Conservation (phyloP, 768 basidiomycete species). For the Hydnomerulius pinastri region DNA sequence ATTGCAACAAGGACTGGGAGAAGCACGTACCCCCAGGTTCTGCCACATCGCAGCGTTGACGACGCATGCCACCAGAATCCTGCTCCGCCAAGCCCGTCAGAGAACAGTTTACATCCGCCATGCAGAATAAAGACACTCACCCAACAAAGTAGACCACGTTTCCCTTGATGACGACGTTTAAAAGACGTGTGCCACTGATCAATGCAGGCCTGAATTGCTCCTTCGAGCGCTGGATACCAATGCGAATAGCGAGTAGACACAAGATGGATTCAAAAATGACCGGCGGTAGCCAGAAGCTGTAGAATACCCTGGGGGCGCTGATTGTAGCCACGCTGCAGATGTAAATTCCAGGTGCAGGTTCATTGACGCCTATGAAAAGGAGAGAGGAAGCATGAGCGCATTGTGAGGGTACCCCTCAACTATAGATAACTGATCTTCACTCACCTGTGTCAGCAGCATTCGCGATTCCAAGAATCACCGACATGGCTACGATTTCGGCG, state of each 20-base stretch:
- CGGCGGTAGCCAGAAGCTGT: constrained; percentile 64
- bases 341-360: constrained; percentile 11
- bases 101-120: background rate
- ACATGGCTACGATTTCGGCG: constrained; percentile 8
- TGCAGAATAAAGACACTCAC: background rate
- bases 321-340: constrained; percentile 47
- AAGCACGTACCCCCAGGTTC: background rate
- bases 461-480: constrained; percentile 1
- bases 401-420: no score
- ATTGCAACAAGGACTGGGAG: background rate
- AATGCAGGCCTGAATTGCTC: background rate
- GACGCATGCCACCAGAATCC: background rate
- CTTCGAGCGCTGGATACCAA: constrained; percentile 47
- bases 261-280: constrained; percentile 55
- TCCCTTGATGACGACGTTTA: constrained; percentile 4
- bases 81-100: no score
- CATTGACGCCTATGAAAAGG: background rate
- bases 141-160: constrained; percentile 4
- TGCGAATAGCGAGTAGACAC: constrained; percentile 50
- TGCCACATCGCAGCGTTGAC: constrained; percentile 7
- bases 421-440: background rate
- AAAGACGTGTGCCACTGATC: constrained; percentile 19
- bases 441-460: background rate
- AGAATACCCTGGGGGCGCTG: constrained; percentile 45
- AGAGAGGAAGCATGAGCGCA: no score